phyloP scores from a whole-genome alignment of 202 grass and related monocot genomes.

The Saccharum hybrid region DNA sequence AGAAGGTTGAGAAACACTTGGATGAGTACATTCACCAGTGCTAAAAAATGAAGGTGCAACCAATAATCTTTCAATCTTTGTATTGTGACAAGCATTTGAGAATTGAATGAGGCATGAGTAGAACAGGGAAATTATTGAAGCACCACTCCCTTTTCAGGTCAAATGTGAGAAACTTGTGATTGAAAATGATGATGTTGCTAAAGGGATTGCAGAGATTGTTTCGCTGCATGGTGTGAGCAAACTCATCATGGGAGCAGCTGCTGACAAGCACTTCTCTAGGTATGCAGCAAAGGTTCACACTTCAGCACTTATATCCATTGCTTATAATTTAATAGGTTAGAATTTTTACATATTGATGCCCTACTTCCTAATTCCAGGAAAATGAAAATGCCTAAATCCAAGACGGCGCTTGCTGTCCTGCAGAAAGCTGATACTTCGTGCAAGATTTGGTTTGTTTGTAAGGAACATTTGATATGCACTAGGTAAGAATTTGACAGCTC shows the following conservation, averaged over 20 bases:
- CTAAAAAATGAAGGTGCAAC: slow-evolving; percentile 56
- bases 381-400: slow-evolving; percentile 68
- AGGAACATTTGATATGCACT: slow-evolving; percentile 60
- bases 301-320: not conserved
- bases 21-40: slow-evolving; percentile 65
- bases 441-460: slow-evolving; percentile 87
- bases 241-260: slow-evolving; percentile 84
- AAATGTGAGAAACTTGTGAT: slow-evolving; percentile 62
- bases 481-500: slow-evolving; percentile 52
- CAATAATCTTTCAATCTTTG: slow-evolving; percentile 8
- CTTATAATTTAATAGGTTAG: not conserved
- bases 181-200: slow-evolving; percentile 60
- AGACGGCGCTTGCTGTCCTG: slow-evolving; percentile 63
- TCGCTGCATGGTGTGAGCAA: slow-evolving; percentile 47
- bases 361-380: slow-evolving; percentile 57
- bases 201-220: slow-evolving; percentile 69
- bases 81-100: slow-evolving; percentile 18
- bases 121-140: not conserved
- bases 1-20: slow-evolving; percentile 55
- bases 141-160: slow-evolving; percentile 50
- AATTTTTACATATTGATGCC: slow-evolving; percentile 30
- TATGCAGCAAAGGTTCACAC: slow-evolving; percentile 23
- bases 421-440: slow-evolving; percentile 65
- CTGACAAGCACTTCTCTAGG: slow-evolving; percentile 69
- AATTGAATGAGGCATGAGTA: slow-evolving; percentile 1